Evolutionary conservation across 179 eudicot genomes (phyloP), one percentile per base, ranked within the genome.

Genomic region (Camellia oleifera): DNA sequence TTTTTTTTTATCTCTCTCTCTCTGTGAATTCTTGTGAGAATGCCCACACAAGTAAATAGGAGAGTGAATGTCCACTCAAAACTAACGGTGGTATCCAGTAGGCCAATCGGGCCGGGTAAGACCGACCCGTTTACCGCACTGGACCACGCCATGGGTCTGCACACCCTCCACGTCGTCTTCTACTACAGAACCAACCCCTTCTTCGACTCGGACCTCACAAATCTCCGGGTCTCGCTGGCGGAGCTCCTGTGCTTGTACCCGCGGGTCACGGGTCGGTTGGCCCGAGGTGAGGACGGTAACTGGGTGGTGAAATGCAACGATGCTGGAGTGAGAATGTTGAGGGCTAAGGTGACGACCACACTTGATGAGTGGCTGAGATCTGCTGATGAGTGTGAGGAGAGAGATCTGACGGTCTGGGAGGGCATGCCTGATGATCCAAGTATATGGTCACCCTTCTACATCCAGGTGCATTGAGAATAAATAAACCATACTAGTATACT

Each of bases 331-430:
- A 66, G 95, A 79, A 79, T 73, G 83, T 40, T 82, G n/a, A 75
- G 83, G 75, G 95, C 93, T 3, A 87, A 23, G 18, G 93, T 86
- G 71, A 77, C 65, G 69, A 15, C 73, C 58, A 83, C 83, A 15
- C 23, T 91, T 50, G 93, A 91, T 80, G 90, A 87, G 8, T 91
- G 95, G 95, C 84, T 91, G 40, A 72, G 84, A 82, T 81, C 78
- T 46, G 95, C 88, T 11, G 78, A 77, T 65, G 78, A 48, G 6
- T 48, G 77, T 7, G 91, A 91, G 71, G 95, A 91, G 88, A 44
- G 60, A 53, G 70, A 86, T 82, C 93, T 91, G 7, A 83, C 85
- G 81, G 82, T 64, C n/a, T 70, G 81, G 85, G 88, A 90, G 40
- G 87, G 84, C 2, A 69, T 91, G 67, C 93, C 92, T 13, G 82